Evolutionary conservation across 1,284 basidiomycete genomes (phyloP).

Genomic region (Cutaneotrichosporon sp.): DNA sequence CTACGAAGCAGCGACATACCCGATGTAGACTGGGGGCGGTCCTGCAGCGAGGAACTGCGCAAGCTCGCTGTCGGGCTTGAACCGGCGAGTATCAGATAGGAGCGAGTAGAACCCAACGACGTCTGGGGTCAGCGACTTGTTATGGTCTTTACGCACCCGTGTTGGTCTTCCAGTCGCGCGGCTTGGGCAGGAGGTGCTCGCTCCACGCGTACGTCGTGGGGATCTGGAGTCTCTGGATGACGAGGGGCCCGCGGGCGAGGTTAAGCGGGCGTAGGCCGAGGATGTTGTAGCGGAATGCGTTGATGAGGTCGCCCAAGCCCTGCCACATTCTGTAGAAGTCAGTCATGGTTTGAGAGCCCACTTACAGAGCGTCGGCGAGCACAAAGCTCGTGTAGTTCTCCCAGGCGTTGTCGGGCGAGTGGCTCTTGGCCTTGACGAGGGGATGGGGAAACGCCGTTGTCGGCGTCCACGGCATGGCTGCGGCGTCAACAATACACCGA

Average conservation of each 20-base stretch:
- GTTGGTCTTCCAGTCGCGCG: slow-evolving; percentile 59
- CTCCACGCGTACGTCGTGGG: slow-evolving; percentile 69
- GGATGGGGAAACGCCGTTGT: slow-evolving; percentile 62
- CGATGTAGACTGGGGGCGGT: slow-evolving; percentile 59
- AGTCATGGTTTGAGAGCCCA: neutral
- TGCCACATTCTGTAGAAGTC: slow-evolving; percentile 15
- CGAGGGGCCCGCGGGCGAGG: slow-evolving; percentile 53
- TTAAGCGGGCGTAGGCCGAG: slow-evolving; percentile 55
- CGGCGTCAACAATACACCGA: neutral
- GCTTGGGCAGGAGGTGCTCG: slow-evolving; percentile 59
- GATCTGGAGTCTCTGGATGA: slow-evolving; percentile 57
- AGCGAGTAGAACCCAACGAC: slow-evolving; percentile 62
- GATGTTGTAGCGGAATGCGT: slow-evolving; percentile 55
- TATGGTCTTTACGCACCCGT: slow-evolving; percentile 51
- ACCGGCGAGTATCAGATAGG: slow-evolving; percentile 45
- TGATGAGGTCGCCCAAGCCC: slow-evolving; percentile 59
- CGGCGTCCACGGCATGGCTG: slow-evolving; percentile 66
- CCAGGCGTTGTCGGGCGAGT: slow-evolving; percentile 43
- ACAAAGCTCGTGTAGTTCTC: slow-evolving; percentile 59
- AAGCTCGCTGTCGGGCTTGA: slow-evolving; percentile 47
- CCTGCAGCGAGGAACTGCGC: slow-evolving; percentile 54
- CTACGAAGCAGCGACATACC: slow-evolving; percentile 40
- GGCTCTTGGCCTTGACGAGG: slow-evolving; percentile 55
- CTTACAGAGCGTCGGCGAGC: slow-evolving; percentile 53
- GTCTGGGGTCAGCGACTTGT: slow-evolving; percentile 46